phyloP scores from a whole-genome alignment of 2,329 filamentous ascomycete genomes.

The Alternaria ethzedia region DNA sequence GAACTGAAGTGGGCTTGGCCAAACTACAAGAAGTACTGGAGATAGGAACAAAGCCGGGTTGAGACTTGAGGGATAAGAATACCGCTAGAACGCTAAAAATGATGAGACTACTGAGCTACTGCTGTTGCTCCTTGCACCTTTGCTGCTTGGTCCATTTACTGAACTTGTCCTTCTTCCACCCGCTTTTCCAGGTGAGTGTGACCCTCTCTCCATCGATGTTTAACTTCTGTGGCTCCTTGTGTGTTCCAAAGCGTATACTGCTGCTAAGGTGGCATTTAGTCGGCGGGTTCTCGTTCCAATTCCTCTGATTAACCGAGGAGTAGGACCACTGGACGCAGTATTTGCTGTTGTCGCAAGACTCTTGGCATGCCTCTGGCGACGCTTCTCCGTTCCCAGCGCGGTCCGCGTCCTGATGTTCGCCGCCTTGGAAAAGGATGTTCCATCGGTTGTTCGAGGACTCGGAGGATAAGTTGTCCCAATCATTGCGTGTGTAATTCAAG shows the following conservation, averaged over 20 bases:
- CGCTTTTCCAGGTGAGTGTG: conserved; percentile 34
- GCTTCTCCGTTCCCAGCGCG: conserved; percentile 30
- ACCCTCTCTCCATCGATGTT: conserved; percentile 17
- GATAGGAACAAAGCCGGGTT: not conserved
- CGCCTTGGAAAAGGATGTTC: conserved; percentile 41
- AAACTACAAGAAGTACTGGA: not conserved
- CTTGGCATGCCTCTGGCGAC: conserved; percentile 36
- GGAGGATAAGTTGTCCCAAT: conserved; percentile 45
- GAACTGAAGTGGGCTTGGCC: not conserved
- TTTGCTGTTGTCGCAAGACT: conserved; percentile 33
- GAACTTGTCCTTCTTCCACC: conserved; percentile 40
- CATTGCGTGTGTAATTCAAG: conserved; percentile 28
- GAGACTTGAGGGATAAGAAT: not conserved
- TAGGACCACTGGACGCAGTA: conserved; percentile 46
- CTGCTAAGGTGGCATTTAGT: conserved; percentile 44
- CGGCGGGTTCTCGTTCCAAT: conserved; percentile 41
- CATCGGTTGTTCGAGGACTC: conserved; percentile 37
- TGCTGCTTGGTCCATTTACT: conserved; percentile 36
- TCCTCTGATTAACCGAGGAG: conserved; percentile 30
- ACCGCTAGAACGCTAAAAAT: conserved; percentile 9
- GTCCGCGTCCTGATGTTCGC: conserved; percentile 17
- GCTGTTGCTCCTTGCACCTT: conserved; percentile 29
- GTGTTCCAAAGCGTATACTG: conserved; percentile 35
- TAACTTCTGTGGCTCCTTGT: conserved; percentile 19
- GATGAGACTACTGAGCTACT: not conserved